Conservation (phyloP, 73 alveolate genomes). For the Paramecium caudatum region DNA sequence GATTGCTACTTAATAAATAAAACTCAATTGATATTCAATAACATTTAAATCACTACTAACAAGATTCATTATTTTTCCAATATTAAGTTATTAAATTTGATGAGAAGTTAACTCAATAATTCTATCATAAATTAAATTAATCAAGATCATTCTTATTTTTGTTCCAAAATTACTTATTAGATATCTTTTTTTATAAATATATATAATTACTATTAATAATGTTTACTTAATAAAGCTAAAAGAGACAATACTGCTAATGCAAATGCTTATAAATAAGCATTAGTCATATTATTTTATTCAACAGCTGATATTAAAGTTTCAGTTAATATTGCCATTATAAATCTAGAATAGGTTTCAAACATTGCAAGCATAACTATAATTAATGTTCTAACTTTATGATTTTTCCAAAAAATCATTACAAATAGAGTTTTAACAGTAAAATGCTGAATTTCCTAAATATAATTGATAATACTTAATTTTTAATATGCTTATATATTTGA, state of each 20-base stretch:
- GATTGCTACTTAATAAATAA: slow-evolving; percentile 43
- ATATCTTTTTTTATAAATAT: not conserved
- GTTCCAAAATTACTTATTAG: slow-evolving; percentile 55
- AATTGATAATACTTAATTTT: not conserved
- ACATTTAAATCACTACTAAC: slow-evolving; percentile 68
- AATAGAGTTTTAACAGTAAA: not conserved
- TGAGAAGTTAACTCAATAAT: slow-evolving; percentile 48
- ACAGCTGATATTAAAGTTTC: slow-evolving; percentile 14
- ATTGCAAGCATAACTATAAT: slow-evolving; percentile 25
- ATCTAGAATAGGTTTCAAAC: slow-evolving; percentile 54
- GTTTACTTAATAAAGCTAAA: slow-evolving; percentile 39
- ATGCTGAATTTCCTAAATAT: not conserved
- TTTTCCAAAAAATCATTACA: not conserved
- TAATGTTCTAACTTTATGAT: not conserved
- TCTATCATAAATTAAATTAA: slow-evolving; percentile 53
- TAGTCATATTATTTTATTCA: not conserved
- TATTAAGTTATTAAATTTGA: not conserved
- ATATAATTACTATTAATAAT: not conserved
- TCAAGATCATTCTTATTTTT: slow-evolving; percentile 60
- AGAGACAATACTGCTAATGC: slow-evolving; percentile 37
- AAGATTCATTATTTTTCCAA: slow-evolving; percentile 69
- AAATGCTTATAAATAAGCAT: slow-evolving; percentile 10
- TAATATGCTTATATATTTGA: not conserved
- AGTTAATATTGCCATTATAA: slow-evolving; percentile 39
- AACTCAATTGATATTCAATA: slow-evolving; percentile 50